Percentiles rank a stretch among this genome's conserved stretches.
Evolutionary conservation across 2,329 filamentous ascomycete species (phyloP).

Genomic region (Triangularia verruculosa): DNA sequence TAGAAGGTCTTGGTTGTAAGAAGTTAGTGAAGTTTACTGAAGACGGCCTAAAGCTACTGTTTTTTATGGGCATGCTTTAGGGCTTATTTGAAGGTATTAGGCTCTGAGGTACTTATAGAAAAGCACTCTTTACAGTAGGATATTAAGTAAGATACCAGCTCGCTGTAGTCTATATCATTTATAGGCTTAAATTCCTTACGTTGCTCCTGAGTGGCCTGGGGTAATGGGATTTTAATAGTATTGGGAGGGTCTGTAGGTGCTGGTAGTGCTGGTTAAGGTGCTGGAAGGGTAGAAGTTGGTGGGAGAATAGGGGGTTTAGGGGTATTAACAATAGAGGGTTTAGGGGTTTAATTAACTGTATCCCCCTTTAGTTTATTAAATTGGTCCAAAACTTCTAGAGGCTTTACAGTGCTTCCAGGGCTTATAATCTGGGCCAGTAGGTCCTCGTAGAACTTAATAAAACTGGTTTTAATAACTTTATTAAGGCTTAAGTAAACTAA

Average conservation of each 20-base stretch:
- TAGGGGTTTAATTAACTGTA: neutral
- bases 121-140: neutral
- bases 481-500: neutral
- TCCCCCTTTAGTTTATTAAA: neutral
- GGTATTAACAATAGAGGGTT: neutral
- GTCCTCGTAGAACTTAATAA: neutral
- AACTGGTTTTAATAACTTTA: neutral
- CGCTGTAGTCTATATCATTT: neutral
- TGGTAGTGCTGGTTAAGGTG: neutral
- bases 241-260: neutral
- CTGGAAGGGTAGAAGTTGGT: neutral
- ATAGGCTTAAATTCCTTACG: neutral
- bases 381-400: neutral
- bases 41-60: neutral
- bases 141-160: neutral
- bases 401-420: neutral
- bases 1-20: neutral
- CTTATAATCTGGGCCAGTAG: neutral
- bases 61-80: neutral
- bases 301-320: too few relatives aligned
- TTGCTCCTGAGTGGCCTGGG: neutral
- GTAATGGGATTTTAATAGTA: neutral
- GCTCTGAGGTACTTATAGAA: neutral
- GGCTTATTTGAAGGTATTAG: neutral
- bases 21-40: neutral